Conservation (phyloP, 129 eudicot genomes). For the Tagetes erecta region DNA sequence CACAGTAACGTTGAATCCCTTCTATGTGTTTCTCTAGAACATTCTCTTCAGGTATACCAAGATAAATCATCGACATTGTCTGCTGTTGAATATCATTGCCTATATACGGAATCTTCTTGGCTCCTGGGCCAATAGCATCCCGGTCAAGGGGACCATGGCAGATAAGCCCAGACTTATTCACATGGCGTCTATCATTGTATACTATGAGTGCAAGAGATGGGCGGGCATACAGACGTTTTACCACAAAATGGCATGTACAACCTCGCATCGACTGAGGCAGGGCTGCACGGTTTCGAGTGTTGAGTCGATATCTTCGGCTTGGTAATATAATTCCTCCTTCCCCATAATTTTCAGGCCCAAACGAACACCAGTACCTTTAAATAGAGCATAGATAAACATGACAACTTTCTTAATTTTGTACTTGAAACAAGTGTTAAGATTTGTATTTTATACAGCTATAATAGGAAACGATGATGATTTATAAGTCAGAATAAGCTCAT, state of each 20-base stretch:
- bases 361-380: conserved; percentile 95
- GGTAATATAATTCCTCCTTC: conserved; percentile 93
- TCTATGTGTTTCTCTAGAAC: conserved; percentile 90
- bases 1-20: conserved; percentile 87
- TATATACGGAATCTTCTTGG: conserved; percentile 77
- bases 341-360: conserved; percentile 96
- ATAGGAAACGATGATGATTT: too few relatives aligned
- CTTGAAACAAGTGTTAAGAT: neutral
- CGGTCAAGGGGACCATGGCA: conserved; percentile 98
- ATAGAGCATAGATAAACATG: conserved; percentile 1
- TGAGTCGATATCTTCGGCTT: conserved; percentile 84
- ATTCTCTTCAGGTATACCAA: conserved; percentile 93
- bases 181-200: conserved; percentile 81
- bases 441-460: too few relatives aligned
- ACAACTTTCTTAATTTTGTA: conserved; percentile 2
- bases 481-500: neutral
- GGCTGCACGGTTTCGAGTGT: conserved; percentile 98
- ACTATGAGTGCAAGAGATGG: conserved; percentile 75
- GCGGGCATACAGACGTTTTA: conserved; percentile 80
- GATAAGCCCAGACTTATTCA: conserved; percentile 80
- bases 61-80: conserved; percentile 98
- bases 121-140: conserved; percentile 98
- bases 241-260: conserved; percentile 85
- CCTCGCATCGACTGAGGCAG: conserved; percentile 99
- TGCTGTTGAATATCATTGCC: conserved; percentile 91